Percentiles rank a stretch among this genome's conserved stretches.
Evolutionary conservation across 495 filamentous ascomycete genomes (phyloP).

Genomic region (Amorphotheca resinae): DNA sequence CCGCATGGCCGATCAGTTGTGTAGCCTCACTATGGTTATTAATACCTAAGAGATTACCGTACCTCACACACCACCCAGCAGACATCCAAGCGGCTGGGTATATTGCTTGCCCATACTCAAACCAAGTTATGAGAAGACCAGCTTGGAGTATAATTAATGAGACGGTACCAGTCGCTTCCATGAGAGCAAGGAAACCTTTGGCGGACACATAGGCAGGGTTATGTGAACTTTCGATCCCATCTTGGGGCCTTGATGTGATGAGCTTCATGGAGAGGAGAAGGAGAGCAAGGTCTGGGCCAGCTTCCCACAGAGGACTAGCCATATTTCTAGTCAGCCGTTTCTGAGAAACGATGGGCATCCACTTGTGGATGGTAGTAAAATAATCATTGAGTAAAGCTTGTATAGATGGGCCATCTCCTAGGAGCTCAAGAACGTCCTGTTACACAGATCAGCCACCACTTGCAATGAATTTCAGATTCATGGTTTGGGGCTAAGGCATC

Average conservation of each 20-base stretch:
- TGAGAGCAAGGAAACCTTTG: constrained; percentile 27
- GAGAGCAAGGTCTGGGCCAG: constrained; percentile 33
- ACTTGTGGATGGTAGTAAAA: constrained; percentile 27
- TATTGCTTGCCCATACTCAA: constrained; percentile 35
- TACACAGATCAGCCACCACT: neutral
- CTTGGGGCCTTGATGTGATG: constrained; percentile 20
- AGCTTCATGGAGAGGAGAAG: constrained; percentile 41
- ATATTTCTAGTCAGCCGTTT: constrained; percentile 30
- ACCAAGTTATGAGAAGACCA: constrained; percentile 31
- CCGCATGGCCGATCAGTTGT: constrained; percentile 24
- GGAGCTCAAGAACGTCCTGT: constrained; percentile 24
- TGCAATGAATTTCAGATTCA: no score
- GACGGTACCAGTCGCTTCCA: constrained; percentile 28
- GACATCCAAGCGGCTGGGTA: constrained; percentile 38
- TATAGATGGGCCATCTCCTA: constrained; percentile 22
- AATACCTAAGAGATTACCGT: constrained; percentile 35
- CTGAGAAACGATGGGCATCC: constrained; percentile 40
- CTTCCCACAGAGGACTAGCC: constrained; percentile 27
- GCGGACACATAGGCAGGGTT: constrained; percentile 30
- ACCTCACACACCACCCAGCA: constrained; percentile 29
- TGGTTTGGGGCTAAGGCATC: no score
- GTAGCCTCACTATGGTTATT: constrained; percentile 23
- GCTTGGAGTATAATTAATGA: constrained; percentile 33
- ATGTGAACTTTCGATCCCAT: constrained; percentile 18
- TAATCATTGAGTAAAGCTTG: constrained; percentile 23